A percentile compares a stretch with the other conserved stretches of the same genome.
Conservation (phyloP, 2,329 filamentous ascomycete genomes). For the Venturia pyrina region DNA sequence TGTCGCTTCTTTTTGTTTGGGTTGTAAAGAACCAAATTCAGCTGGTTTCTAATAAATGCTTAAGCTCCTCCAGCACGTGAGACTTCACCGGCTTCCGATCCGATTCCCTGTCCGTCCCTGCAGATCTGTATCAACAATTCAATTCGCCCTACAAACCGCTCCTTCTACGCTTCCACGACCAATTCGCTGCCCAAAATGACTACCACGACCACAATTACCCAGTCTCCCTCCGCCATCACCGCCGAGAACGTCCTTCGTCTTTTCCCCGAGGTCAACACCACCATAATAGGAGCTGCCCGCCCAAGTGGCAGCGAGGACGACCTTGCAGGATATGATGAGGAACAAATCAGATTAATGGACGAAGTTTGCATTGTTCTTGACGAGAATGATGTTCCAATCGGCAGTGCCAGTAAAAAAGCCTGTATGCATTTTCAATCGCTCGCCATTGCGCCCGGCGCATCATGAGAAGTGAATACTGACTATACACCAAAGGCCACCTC, state of each 20-base stretch:
- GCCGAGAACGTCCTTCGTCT: conserved; percentile 77
- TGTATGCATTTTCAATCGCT: conserved; percentile 48
- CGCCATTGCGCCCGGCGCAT: not conserved
- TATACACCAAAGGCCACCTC: conserved; percentile 60
- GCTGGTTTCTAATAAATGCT: not conserved
- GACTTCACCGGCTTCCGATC: not conserved
- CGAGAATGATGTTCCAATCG: conserved; percentile 84
- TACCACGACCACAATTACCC: conserved; percentile 14
- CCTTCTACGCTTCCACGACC: not conserved
- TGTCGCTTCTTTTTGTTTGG: not conserved
- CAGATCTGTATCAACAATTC: not conserved
- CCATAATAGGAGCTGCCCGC: conserved; percentile 51
- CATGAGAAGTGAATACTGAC: conserved; percentile 14
- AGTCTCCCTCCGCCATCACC: conserved; percentile 53
- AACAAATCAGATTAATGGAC: conserved; percentile 97
- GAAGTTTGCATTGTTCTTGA: conserved; percentile 97
- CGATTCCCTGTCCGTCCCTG: not conserved
- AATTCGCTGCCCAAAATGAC: not conserved
- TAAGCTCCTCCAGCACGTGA: not conserved
- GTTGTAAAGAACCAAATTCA: not conserved
- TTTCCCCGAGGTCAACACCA: conserved; percentile 70
- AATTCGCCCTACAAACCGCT: not conserved
- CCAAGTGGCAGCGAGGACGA: conserved; percentile 50
- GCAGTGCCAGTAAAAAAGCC: conserved; percentile 94
- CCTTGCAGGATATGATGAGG: conserved; percentile 85